Evolutionary conservation across 1,284 basidiomycete genomes (phyloP).

Genomic region (Rhizopogon parksii): DNA sequence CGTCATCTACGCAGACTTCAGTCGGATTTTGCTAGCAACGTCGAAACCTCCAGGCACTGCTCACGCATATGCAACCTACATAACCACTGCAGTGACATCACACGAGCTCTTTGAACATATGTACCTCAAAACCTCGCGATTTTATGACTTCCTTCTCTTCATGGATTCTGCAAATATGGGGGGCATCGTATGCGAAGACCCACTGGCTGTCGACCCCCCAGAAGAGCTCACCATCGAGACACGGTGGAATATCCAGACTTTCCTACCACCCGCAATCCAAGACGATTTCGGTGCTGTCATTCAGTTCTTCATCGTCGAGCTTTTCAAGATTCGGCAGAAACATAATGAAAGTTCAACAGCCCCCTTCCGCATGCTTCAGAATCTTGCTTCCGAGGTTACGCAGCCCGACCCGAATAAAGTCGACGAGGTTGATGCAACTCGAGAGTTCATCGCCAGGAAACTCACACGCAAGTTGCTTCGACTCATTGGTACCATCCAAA

Average conservation of each 20-base stretch:
- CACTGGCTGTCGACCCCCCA: slow-evolving; percentile 59
- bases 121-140: slow-evolving; percentile 80
- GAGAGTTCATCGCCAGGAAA: slow-evolving; percentile 72
- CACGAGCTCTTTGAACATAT: slow-evolving; percentile 96
- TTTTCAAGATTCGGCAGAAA: slow-evolving; percentile 75
- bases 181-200: slow-evolving; percentile 81
- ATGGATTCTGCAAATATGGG: slow-evolving; percentile 95
- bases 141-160: slow-evolving; percentile 93
- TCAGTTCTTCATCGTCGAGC: slow-evolving; percentile 81
- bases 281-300: slow-evolving; percentile 71
- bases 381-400: slow-evolving; percentile 56
- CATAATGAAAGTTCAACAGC: slow-evolving; percentile 52
- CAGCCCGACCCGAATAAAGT: slow-evolving; percentile 63
- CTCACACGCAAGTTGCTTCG: slow-evolving; percentile 82
- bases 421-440: slow-evolving; percentile 62
- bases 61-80: slow-evolving; percentile 91
- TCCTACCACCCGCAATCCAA: slow-evolving; percentile 84
- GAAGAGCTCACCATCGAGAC: slow-evolving; percentile 73
- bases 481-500: slow-evolving; percentile 62
- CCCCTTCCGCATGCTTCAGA: slow-evolving; percentile 72
- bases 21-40: slow-evolving; percentile 85
- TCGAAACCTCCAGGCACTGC: slow-evolving; percentile 95
- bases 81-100: slow-evolving; percentile 87
- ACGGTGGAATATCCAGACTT: slow-evolving; percentile 93
- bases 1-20: slow-evolving; percentile 94